Evolutionary conservation across 495 filamentous ascomycete genomes (phyloP).

Genomic region (Penicillium ochrochloron): DNA sequence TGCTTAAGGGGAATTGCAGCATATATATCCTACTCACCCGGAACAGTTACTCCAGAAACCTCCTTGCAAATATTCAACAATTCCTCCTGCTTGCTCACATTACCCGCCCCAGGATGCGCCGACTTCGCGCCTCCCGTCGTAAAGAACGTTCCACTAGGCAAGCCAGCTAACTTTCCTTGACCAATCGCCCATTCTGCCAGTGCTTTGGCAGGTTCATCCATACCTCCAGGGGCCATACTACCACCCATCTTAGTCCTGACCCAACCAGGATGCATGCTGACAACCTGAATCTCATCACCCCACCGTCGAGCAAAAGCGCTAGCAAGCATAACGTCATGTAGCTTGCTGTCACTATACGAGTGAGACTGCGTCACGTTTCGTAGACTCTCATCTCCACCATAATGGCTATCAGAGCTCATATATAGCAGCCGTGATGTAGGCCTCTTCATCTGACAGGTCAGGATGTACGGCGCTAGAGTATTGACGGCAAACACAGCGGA

Average conservation of each 20-base stretch:
- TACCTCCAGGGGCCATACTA: slow-evolving; percentile 46
- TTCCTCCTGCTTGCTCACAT: slow-evolving; percentile 40
- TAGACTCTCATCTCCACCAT: slow-evolving; percentile 49
- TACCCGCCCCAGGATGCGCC: slow-evolving; percentile 33
- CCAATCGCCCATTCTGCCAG: slow-evolving; percentile 53
- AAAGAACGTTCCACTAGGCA: slow-evolving; percentile 35
- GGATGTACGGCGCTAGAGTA: slow-evolving; percentile 60
- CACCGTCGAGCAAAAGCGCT: slow-evolving; percentile 57
- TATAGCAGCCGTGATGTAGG: slow-evolving; percentile 55
- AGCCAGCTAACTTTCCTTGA: slow-evolving; percentile 28
- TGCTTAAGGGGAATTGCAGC: neutral
- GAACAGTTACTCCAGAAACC: slow-evolving; percentile 34
- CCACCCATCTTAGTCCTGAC: slow-evolving; percentile 68
- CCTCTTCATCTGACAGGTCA: slow-evolving; percentile 56
- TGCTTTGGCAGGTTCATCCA: slow-evolving; percentile 49
- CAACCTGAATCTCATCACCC: slow-evolving; percentile 50
- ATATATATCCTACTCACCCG: slow-evolving; percentile 6
- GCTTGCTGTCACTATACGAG: slow-evolving; percentile 56
- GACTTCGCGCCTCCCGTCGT: slow-evolving; percentile 30
- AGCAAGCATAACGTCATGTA: slow-evolving; percentile 59
- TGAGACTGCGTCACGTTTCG: slow-evolving; percentile 40
- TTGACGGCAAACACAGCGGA: slow-evolving; percentile 60
- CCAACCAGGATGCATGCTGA: slow-evolving; percentile 65
- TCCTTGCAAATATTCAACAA: slow-evolving; percentile 36
- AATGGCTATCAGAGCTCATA: slow-evolving; percentile 56